phyloP scores from a whole-genome alignment of 1,284 basidiomycete species.

The Porogramme epimiltina region DNA sequence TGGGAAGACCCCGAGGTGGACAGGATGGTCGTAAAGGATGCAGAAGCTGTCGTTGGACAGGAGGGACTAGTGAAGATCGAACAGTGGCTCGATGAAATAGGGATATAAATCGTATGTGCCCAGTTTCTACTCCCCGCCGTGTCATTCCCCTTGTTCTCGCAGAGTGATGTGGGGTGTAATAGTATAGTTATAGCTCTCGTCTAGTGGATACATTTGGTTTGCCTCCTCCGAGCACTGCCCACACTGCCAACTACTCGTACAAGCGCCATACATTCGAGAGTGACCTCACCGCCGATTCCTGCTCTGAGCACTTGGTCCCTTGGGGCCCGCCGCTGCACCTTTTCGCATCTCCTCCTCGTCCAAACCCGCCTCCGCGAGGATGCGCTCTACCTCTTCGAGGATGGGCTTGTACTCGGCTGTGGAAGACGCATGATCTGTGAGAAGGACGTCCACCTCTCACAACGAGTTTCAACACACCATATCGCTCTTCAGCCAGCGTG shows the following conservation, averaged over 20 bases:
- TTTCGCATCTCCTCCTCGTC: conserved; percentile 81
- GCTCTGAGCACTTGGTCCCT: conserved; percentile 43
- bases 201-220: too few relatives aligned
- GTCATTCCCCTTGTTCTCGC: background rate
- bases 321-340: conserved; percentile 46
- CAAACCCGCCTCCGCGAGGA: conserved; percentile 83
- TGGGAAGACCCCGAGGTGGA: conserved; percentile 23
- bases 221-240: too few relatives aligned
- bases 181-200: too few relatives aligned
- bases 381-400: conserved; percentile 81
- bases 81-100: conserved; percentile 26
- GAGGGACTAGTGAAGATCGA: conserved; percentile 25
- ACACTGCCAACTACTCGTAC: too few relatives aligned
- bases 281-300: conserved; percentile 51
- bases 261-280: too few relatives aligned
- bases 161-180: too few relatives aligned
- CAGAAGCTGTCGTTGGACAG: conserved; percentile 15
- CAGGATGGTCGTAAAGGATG: conserved; percentile 20
- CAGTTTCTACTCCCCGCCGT: too few relatives aligned
- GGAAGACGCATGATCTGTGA: background rate
- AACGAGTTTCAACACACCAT: conserved; percentile 10
- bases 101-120: conserved; percentile 10
- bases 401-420: conserved; percentile 70
- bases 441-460: background rate
- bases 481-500: conserved; percentile 66